Conservation (phyloP, 805 yeast species). For the Zygoascus flipseniorum region DNA sequence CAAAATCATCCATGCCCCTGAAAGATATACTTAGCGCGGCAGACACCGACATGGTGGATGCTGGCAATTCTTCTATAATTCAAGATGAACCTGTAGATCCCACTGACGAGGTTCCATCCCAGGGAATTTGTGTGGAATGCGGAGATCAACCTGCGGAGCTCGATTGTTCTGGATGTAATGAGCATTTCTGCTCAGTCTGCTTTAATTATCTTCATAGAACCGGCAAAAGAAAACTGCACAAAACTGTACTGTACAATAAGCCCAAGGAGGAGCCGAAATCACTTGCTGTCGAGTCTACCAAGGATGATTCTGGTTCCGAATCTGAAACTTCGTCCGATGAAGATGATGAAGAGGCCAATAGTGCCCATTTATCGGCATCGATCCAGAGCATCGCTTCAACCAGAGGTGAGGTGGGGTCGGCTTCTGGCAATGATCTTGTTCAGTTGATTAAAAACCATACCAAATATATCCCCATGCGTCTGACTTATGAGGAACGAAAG, state of each 20-base stretch:
- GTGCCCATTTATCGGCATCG: conserved; percentile 2
- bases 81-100: conserved; percentile 22
- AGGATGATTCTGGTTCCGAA: not conserved
- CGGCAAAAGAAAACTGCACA: conserved; percentile 34
- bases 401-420: conserved; percentile 12
- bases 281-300: conserved; percentile 9
- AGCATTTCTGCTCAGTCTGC: conserved; percentile 62
- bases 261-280: conserved; percentile 13
- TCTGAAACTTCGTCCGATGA: not conserved
- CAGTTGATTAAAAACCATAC: conserved; percentile 29
- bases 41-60: conserved; percentile 22
- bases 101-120: not conserved
- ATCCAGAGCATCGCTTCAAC: conserved; percentile 12
- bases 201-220: conserved; percentile 60
- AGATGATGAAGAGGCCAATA: conserved; percentile 13
- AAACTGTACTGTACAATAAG: conserved; percentile 6
- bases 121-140: conserved; percentile 57
- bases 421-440: conserved; percentile 11
- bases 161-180: conserved; percentile 55
- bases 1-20: not conserved
- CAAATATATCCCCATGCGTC: conserved; percentile 58
- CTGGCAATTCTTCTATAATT: conserved; percentile 24
- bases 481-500: conserved; percentile 61
- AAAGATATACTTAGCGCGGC: conserved; percentile 2
- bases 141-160: conserved; percentile 62